A percentile compares a stretch with the other conserved stretches of the same genome.
phyloP scores from a whole-genome alignment of 306 rosid genomes.

The Ziziphus jujuba region DNA sequence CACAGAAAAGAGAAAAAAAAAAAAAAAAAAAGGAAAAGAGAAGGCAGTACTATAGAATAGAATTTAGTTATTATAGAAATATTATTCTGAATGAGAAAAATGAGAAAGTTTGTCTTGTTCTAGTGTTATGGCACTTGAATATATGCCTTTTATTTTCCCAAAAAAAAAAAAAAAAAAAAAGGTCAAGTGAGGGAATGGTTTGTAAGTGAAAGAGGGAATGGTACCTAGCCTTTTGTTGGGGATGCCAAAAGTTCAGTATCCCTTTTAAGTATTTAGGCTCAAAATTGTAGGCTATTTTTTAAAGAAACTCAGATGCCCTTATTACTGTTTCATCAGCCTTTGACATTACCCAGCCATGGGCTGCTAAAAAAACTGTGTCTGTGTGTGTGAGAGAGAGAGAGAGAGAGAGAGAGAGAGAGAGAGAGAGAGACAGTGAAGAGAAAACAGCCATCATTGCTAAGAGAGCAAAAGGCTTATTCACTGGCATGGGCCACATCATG shows the following conservation, averaged over 20 bases:
- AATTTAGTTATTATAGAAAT: neutral
- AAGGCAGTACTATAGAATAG: neutral
- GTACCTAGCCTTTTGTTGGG: conserved; percentile 39
- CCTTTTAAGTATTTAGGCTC: conserved; percentile 41
- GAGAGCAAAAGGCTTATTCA: conserved; percentile 47
- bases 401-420: conserved; percentile 16
- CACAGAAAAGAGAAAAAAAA: too few species aligned
- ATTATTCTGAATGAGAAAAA: conserved; percentile 7
- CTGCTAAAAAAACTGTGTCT: neutral
- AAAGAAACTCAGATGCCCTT: conserved; percentile 16
- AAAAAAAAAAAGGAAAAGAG: neutral
- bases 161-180: too few species aligned
- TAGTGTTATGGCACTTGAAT: conserved; percentile 19
- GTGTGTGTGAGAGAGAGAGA: neutral
- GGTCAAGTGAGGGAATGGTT: neutral
- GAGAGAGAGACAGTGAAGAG: conserved; percentile 12
- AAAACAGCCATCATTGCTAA: conserved; percentile 52
- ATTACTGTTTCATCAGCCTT: conserved; percentile 31
- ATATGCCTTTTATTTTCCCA: too few species aligned
- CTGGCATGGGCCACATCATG: conserved; percentile 59
- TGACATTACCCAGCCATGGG: conserved; percentile 26
- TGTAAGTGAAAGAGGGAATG: conserved; percentile 10
- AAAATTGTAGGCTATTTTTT: conserved; percentile 47
- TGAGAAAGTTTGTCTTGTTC: conserved; percentile 37
- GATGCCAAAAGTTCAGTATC: conserved; percentile 50